These are phyloP conservation scores for Themeda triandra DNA, from an alignment of 176 grass and related monocot species.

Conservation along the genomic window DNA sequence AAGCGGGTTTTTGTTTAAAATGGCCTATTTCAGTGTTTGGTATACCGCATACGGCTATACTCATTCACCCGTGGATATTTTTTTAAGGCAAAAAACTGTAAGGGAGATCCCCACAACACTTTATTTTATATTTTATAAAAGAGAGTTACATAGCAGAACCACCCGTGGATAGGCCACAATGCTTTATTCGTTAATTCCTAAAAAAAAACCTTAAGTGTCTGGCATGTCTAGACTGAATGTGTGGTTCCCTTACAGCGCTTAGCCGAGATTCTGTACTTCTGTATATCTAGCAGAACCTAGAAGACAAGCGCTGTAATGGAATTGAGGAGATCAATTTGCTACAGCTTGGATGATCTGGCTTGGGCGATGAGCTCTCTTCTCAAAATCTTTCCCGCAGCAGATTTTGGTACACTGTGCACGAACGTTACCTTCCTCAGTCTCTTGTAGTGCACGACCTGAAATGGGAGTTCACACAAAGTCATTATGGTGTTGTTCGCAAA, in stretches of 20 bases:
- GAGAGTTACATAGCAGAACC: no score
- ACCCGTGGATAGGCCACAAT: no score
- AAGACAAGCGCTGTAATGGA: neutral
- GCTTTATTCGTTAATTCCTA: no score
- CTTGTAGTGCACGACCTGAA: constrained; percentile 72
- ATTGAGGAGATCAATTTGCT: constrained; percentile 34
- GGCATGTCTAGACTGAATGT: no score
- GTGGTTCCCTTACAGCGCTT: neutral
- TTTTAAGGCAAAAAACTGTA: no score
- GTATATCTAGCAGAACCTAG: neutral
- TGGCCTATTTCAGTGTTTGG: no score
- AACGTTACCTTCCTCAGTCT: constrained; percentile 74
- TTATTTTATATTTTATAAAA: no score
- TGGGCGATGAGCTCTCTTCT: constrained; percentile 73
- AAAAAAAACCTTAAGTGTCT: no score
- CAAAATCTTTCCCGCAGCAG: constrained; percentile 73
- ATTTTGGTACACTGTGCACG: constrained; percentile 64
- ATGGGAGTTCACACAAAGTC: constrained; percentile 4
- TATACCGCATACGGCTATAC: no score
- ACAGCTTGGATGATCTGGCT: constrained; percentile 77
- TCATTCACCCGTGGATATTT: no score
- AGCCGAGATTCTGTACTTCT: neutral
- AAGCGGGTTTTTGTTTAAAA: no score
- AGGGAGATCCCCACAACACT: no score
- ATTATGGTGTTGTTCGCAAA: neutral